Evolutionary conservation across 768 basidiomycete species (phyloP).

Genomic region (Kondoa malvinella): DNA sequence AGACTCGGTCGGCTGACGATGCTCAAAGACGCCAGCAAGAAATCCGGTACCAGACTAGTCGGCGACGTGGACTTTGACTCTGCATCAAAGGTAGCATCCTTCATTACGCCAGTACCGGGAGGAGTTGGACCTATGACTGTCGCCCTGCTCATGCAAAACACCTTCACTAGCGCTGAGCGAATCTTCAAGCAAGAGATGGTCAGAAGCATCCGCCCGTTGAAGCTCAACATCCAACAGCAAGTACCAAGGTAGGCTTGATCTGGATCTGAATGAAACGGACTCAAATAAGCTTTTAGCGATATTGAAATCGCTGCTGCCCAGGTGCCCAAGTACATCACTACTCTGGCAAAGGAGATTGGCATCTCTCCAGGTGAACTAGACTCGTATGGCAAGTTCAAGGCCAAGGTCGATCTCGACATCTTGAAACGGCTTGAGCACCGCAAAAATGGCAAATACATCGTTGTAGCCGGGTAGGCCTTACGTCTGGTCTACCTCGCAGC

Average conservation of each 20-base stretch:
- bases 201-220: constrained; percentile 54
- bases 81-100: constrained; percentile 59
- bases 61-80: constrained; percentile 81
- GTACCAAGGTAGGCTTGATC: constrained; percentile 46
- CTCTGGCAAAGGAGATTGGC: constrained; percentile 76
- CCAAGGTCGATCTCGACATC: constrained; percentile 81
- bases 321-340: constrained; percentile 68
- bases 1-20: background rate
- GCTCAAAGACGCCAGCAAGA: constrained; percentile 59
- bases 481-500: background rate
- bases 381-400: constrained; percentile 88
- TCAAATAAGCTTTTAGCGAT: constrained; percentile 43
- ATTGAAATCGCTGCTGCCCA: constrained; percentile 94
- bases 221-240: constrained; percentile 58
- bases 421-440: constrained; percentile 68
- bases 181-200: constrained; percentile 52
- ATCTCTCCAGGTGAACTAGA: constrained; percentile 72
- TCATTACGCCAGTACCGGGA: constrained; percentile 95
- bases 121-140: constrained; percentile 99
- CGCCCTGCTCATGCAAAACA: constrained; percentile 93
- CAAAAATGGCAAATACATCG: constrained; percentile 75
- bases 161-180: constrained; percentile 63
- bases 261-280: background rate
- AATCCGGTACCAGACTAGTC: constrained; percentile 84
- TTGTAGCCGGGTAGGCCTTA: constrained; percentile 58